A percentile compares a stretch with the other conserved stretches of the same genome.
Evolutionary conservation across 2,329 filamentous ascomycete species (phyloP).

Genomic region (Neonectria neomacrospora): DNA sequence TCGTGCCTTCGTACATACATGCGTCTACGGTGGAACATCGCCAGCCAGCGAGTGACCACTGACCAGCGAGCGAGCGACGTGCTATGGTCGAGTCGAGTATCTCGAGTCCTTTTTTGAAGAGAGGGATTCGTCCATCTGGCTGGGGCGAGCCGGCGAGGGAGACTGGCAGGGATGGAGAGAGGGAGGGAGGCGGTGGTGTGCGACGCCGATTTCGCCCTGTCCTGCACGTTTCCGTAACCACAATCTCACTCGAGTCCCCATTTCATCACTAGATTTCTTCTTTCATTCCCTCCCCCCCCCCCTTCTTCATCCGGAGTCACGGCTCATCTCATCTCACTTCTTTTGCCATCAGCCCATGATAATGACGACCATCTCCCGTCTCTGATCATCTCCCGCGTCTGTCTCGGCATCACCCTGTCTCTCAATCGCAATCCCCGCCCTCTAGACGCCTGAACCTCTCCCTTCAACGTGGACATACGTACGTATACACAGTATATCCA

Average conservation of each 20-base stretch:
- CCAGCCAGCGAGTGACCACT: neutral
- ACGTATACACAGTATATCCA: neutral
- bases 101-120: neutral
- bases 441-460: neutral
- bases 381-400: neutral
- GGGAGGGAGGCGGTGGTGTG: constrained; percentile 16
- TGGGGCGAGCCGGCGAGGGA: neutral
- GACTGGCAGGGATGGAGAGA: constrained; percentile 1
- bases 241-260: constrained; percentile 26
- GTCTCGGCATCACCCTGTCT: neutral
- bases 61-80: neutral
- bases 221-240: constrained; percentile 30
- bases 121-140: neutral
- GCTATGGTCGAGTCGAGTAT: neutral
- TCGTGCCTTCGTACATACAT: neutral
- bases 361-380: neutral
- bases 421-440: no score
- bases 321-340: neutral
- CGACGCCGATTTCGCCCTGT: constrained; percentile 25
- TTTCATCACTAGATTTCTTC: constrained; percentile 17
- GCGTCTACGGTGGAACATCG: constrained; percentile 9
- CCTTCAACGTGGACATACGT: neutral
- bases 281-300: constrained; percentile 3
- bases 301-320: neutral
- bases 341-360: neutral